A percentile compares a stretch with the other conserved stretches of the same genome.
Evolutionary conservation across 495 filamentous ascomycete species (phyloP).

Genomic region (Aspergillus hancockii): DNA sequence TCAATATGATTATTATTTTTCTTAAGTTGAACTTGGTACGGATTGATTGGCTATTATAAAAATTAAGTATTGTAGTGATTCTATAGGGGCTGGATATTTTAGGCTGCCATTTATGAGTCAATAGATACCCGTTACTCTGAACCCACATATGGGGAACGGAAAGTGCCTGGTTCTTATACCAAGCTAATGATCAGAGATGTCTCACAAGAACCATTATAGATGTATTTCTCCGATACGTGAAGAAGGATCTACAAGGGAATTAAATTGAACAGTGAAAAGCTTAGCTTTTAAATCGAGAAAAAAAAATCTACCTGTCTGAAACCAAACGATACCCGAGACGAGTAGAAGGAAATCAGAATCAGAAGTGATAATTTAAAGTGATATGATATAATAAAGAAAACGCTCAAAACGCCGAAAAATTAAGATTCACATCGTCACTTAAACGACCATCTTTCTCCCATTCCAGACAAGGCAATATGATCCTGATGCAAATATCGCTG

Average conservation of each 20-base stretch:
- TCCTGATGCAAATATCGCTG: constrained; percentile 9
- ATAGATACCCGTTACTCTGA: too few relatives aligned
- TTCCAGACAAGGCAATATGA: constrained; percentile 14
- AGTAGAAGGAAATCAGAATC: constrained; percentile 7
- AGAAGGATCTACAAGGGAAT: not conserved
- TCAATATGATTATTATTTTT: too few relatives aligned
- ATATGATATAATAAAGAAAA: constrained; percentile 17
- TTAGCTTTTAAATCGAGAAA: constrained; percentile 13
- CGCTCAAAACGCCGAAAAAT: constrained; percentile 35
- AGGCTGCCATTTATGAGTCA: too few relatives aligned
- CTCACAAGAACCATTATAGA: not conserved
- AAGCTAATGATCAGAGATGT: too few relatives aligned
- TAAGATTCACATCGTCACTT: constrained; percentile 24
- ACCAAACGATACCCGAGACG: constrained; percentile 5
- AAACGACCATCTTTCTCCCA: constrained; percentile 13
- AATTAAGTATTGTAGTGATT: not conserved
- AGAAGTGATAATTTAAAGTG: constrained; percentile 8
- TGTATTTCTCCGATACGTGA: not conserved
- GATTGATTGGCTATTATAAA: not conserved
- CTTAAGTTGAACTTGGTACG: too few relatives aligned
- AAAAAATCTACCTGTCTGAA: constrained; percentile 14
- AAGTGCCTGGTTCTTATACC: too few relatives aligned
- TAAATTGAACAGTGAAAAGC: not conserved
- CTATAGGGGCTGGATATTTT: not conserved
- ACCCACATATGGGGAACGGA: not conserved